phyloP scores from a whole-genome alignment of 257 asterid genomes.

The Solanum neorickii region DNA sequence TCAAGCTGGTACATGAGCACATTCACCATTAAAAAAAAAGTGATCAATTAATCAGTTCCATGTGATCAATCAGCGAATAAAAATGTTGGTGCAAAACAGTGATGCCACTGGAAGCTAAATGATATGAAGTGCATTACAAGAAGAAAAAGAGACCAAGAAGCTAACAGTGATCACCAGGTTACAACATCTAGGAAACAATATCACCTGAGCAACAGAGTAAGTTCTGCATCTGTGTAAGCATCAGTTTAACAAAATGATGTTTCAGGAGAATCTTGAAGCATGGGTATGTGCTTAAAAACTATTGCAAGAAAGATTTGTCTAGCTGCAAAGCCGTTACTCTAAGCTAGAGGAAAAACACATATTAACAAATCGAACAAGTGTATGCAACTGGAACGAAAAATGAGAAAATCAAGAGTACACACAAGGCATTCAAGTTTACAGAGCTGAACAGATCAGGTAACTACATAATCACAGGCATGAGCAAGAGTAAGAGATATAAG shows the following conservation, averaged over 20 bases:
- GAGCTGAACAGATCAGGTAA: not conserved
- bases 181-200: not conserved
- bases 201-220: not conserved
- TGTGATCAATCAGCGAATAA: not conserved
- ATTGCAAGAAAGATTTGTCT: not conserved
- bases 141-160: not conserved
- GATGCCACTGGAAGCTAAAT: not conserved
- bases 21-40: not conserved
- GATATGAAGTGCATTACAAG: not conserved
- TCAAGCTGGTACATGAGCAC: conserved; percentile 40
- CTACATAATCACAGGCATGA: not conserved
- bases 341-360: not conserved
- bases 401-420: not conserved
- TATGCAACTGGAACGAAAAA: not conserved
- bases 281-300: not conserved
- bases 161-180: not conserved
- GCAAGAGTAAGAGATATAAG: not conserved
- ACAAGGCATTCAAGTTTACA: not conserved
- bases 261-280: not conserved
- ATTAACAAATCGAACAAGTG: not conserved
- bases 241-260: not conserved
- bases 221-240: not conserved
- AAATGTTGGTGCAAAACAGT: not conserved
- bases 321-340: not conserved
- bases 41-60: not conserved